Conservation (phyloP, 805 yeast species). For the Saccharomyces eubayanus region DNA sequence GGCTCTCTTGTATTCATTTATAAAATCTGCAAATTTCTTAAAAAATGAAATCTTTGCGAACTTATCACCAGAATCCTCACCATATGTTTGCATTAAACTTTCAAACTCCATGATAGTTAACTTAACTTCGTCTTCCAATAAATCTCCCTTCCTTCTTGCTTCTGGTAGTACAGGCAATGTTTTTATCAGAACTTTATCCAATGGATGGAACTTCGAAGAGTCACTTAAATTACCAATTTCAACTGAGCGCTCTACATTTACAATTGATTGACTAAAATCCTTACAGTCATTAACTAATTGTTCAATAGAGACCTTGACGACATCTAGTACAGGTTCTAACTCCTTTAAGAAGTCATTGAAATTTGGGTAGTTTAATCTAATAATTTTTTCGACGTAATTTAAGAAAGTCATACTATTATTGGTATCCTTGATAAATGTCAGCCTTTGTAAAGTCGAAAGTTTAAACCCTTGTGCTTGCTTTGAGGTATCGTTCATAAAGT, state of each 20-base stretch:
- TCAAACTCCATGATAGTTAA: slow-evolving; percentile 59
- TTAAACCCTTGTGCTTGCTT: slow-evolving; percentile 93
- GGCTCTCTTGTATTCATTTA: slow-evolving; percentile 70
- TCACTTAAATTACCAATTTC: slow-evolving; percentile 82
- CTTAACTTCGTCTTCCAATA: slow-evolving; percentile 55
- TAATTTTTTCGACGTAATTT: slow-evolving; percentile 83
- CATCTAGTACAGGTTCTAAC: slow-evolving; percentile 44
- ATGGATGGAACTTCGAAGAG: slow-evolving; percentile 69
- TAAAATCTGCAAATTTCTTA: slow-evolving; percentile 69
- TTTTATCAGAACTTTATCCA: slow-evolving; percentile 57
- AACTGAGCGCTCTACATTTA: slow-evolving; percentile 64
- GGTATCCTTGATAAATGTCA: slow-evolving; percentile 85
- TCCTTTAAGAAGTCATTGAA: slow-evolving; percentile 70
- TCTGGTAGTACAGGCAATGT: slow-evolving; percentile 62
- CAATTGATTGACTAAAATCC: slow-evolving; percentile 50
- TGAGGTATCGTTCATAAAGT: slow-evolving; percentile 88
- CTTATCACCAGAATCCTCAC: slow-evolving; percentile 76
- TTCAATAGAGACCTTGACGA: slow-evolving; percentile 72
- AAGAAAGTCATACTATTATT: slow-evolving; percentile 79
- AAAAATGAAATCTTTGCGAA: slow-evolving; percentile 64
- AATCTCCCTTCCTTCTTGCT: slow-evolving; percentile 62
- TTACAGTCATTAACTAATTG: slow-evolving; percentile 68
- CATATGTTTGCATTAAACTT: slow-evolving; percentile 70
- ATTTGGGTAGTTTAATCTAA: slow-evolving; percentile 80
- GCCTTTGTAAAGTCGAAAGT: slow-evolving; percentile 77